Conservation (phyloP, 345 rosid genomes). For the Capsella bursapastoris region DNA sequence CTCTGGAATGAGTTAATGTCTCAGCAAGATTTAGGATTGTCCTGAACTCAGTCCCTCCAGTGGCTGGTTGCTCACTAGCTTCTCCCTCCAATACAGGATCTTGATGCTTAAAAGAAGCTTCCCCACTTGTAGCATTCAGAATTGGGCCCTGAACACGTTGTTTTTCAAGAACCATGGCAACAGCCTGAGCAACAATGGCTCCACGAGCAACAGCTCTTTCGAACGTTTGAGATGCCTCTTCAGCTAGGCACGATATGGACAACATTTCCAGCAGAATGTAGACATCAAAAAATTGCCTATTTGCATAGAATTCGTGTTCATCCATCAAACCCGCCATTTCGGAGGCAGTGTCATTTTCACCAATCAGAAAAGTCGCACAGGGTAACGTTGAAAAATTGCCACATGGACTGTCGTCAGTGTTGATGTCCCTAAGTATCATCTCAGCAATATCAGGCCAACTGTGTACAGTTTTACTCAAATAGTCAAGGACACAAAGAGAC, state of each 20-base stretch:
- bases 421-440: slow-evolving; percentile 79
- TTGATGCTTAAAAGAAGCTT: slow-evolving; percentile 56
- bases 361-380: slow-evolving; percentile 61
- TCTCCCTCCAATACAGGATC: slow-evolving; percentile 73
- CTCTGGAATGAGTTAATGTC: slow-evolving; percentile 77
- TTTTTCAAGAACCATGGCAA: slow-evolving; percentile 87
- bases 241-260: slow-evolving; percentile 85
- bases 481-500: slow-evolving; percentile 79
- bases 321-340: slow-evolving; percentile 60
- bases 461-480: slow-evolving; percentile 84
- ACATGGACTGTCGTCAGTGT: slow-evolving; percentile 68
- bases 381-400: slow-evolving; percentile 55
- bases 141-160: slow-evolving; percentile 63
- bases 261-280: slow-evolving; percentile 90
- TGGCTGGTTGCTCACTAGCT: slow-evolving; percentile 62
- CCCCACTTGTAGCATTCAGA: slow-evolving; percentile 55
- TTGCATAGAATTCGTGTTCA: slow-evolving; percentile 55
- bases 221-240: slow-evolving; percentile 87
- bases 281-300: slow-evolving; percentile 78
- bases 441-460: slow-evolving; percentile 91
- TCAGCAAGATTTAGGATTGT: slow-evolving; percentile 90
- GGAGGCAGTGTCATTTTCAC: slow-evolving; percentile 64
- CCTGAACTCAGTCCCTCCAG: slow-evolving; percentile 72
- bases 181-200: slow-evolving; percentile 72
- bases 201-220: slow-evolving; percentile 94